Conservation (phyloP, 1,139 yeast genomes). For the Chernovozyma aurita region DNA sequence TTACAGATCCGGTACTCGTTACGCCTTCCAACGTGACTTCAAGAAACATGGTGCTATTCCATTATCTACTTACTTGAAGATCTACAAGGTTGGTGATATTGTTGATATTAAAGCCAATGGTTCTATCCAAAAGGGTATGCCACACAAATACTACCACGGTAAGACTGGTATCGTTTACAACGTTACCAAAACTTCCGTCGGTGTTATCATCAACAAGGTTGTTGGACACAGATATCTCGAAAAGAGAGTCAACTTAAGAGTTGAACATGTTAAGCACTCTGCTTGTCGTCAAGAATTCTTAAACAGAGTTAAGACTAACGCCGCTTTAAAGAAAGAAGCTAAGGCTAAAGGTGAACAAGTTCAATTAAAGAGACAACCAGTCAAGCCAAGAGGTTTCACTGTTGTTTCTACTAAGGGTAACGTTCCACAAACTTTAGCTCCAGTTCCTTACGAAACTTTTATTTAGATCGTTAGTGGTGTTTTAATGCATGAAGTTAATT, state of each 20-base stretch:
- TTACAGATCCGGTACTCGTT: slow-evolving; percentile 99
- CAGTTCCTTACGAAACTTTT: slow-evolving; percentile 99
- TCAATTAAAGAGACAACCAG: slow-evolving; percentile 97
- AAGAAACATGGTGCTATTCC: slow-evolving; percentile 95
- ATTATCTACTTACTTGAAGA: slow-evolving; percentile 94
- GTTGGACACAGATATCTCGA: slow-evolving; percentile 99
- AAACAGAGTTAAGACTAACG: slow-evolving; percentile 96
- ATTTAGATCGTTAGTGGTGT: slow-evolving; percentile 51
- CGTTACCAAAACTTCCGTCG: slow-evolving; percentile 97
- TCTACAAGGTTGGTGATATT: slow-evolving; percentile 98
- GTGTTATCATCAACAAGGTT: slow-evolving; percentile 96
- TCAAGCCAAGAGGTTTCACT: slow-evolving; percentile 91
- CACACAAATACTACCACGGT: slow-evolving; percentile 99
- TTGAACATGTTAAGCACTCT: slow-evolving; percentile 99
- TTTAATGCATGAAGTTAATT: slow-evolving; percentile 5
- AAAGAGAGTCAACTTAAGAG: slow-evolving; percentile 97
- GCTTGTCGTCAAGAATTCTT: slow-evolving; percentile 99
- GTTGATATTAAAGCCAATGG: slow-evolving; percentile 99
- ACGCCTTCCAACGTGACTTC: slow-evolving; percentile 99
- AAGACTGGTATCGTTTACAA: slow-evolving; percentile 99
- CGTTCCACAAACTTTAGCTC: slow-evolving; percentile 96
- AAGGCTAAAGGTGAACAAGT: slow-evolving; percentile 91
- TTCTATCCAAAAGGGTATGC: slow-evolving; percentile 99
- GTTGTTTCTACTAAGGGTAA: slow-evolving; percentile 72
- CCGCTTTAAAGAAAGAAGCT: slow-evolving; percentile 90